Percentiles rank a stretch among this genome's conserved stretches.
Evolutionary conservation across 2,329 filamentous ascomycete species (phyloP).

Genomic region (Scedosporium dehoogii): DNA sequence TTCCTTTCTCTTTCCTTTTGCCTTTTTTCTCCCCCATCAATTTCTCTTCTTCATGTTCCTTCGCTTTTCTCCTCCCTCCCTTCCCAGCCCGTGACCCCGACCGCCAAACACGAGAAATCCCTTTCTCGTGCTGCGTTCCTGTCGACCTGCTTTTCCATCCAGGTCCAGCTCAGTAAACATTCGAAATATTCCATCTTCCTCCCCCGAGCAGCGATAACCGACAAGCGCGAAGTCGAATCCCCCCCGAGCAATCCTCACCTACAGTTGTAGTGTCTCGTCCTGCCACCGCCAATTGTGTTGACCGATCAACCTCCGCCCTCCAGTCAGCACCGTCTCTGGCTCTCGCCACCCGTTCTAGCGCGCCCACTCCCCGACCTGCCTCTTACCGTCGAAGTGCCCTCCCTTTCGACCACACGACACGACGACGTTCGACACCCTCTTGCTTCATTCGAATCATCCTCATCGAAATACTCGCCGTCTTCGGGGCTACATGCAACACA

Average conservation of each 20-base stretch:
- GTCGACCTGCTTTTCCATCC: not conserved
- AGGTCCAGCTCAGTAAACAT: not conserved
- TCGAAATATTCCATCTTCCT: not conserved
- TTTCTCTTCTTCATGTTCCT: not conserved
- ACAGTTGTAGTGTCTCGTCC: not conserved
- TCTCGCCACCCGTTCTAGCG: not conserved
- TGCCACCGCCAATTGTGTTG: not conserved
- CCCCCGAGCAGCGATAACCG: not conserved
- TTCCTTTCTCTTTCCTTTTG: not conserved
- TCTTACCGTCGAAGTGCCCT: not conserved
- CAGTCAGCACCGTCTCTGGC: not conserved
- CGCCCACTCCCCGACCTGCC: not conserved
- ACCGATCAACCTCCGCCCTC: not conserved
- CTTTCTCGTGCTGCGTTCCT: not conserved
- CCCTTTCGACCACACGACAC: not conserved
- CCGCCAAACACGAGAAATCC: not conserved
- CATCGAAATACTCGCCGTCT: not conserved
- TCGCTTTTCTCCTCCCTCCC: not conserved
- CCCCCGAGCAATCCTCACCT: not conserved
- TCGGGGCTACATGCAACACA: not conserved
- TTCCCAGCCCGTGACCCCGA: not conserved
- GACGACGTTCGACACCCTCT: not conserved
- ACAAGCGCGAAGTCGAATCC: not conserved
- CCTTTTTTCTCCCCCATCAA: not conserved
- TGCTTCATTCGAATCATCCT: not conserved